Evolutionary conservation across 768 basidiomycete species (phyloP), one percentile per base, ranked within the genome.

Genomic region (Termitomyces sp.): DNA sequence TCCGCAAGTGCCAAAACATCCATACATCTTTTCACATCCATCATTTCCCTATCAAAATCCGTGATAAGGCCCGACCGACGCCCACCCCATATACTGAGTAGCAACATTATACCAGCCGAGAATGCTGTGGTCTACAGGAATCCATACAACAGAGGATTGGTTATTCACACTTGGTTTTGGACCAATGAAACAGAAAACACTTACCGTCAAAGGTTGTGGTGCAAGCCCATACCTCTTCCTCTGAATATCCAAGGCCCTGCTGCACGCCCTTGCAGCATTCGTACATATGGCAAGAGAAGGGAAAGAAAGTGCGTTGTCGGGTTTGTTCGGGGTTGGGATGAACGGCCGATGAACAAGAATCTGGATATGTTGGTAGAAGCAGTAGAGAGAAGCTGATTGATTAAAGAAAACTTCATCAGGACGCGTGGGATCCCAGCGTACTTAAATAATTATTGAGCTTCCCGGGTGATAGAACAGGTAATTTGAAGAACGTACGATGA

Each of bases 341-440:
- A 90, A 92, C 0, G 88, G 88, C 4, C 90, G 83, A 68, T 92
- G 90, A 41, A 90, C 76, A 41, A 88, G 73, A 57, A 92, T 90
- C 67, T 87, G 84, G 20, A 83, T 71, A 54, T 85, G 76, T 65
- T 90, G 79, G 59, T 79, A 78, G 6, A 64, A 64, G 22, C 69
- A 65, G 53, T 79, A 79, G 3, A 92, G 73, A 16, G 74, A 64
- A 0, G 84, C 87, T 1, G 86, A 87, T 72, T 89, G 86, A 57
- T 80, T 77, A 69, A 90, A 77, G 63, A 79, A 79, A 0, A 65
- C 50, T 16, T 66, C 56, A 58, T 80, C 62, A 59, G 74, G 70
- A 18, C 74, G 75, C 50, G 71, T 69, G 0, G 81, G 81, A 57
- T 83, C 78, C 80, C 80, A 82, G 20, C 77, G 72, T 34, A 82